Base-by-base conservation (phyloP, 2,329 filamentous ascomycete species). In the Sordariomycetes sp. region DNA sequence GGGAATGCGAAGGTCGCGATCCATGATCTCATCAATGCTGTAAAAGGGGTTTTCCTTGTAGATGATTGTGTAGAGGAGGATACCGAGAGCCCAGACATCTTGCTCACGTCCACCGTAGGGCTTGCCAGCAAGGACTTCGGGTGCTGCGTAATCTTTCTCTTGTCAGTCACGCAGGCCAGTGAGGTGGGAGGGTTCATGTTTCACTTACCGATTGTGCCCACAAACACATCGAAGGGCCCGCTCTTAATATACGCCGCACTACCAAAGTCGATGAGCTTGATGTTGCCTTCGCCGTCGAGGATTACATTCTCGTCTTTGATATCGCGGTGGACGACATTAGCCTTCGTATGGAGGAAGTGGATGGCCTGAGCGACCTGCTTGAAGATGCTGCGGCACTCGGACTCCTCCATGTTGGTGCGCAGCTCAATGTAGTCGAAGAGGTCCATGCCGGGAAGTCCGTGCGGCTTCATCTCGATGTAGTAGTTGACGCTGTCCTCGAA, bases 21-120 rank as follows among this genome's bases (percentile, higher is more conserved):
- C 92, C 75, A 96, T 93, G 51, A 98, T 98, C 66, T 98, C 92
- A 57, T 98, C 92, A 50, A 96, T 92, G 59, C 84, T 93, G 70
- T 96, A 96, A 59, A 95, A 98, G 1, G 92, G 90, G 53, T 98
- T 98, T 63, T 98, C 92, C 63, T 96, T 98, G 72, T 98, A 98
- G 51, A 96, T 83, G 51, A 98, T 95, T 19, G 92, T 98, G 66
- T 98, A 98, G 11, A 98, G 75, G 18, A 98, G 72, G 50, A 98
- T 96, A 17, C 92, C 92, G 12, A 98, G 72, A 1, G 92, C 92
- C 92, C 92, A 98, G 20, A 98, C 87, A 52, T 98, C 92, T 65
- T 98, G 92, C 57, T 94, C 90, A 59, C 93, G 94, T 51, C 92
- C 92, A 45, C 83, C 77, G 60, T 98, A 98, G 12, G 88, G 82